Percentiles rank a stretch among this genome's conserved stretches.
Conservation (phyloP, 345 rosid species). For the Euphorbia pulcherrima region DNA sequence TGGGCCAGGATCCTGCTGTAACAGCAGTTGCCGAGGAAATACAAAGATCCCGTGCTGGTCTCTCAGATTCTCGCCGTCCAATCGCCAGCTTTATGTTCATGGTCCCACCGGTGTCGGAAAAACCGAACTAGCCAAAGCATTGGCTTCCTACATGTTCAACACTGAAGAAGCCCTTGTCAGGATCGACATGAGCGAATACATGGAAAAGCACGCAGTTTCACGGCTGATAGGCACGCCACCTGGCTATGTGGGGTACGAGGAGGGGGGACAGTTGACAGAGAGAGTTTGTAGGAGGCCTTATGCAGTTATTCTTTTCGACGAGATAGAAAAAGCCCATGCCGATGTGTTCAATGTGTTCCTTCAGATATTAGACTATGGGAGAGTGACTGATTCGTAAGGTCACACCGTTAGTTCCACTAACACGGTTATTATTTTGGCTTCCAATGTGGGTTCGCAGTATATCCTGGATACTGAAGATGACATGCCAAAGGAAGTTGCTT, state of each 20-base stretch:
- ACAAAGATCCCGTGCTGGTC: constrained; percentile 96
- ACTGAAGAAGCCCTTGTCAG: constrained; percentile 94
- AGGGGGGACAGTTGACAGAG: constrained; percentile 96
- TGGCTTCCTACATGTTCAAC: constrained; percentile 88
- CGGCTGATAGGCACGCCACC: constrained; percentile 98
- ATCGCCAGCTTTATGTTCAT: constrained; percentile 99
- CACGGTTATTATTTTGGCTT: constrained; percentile 87
- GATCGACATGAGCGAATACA: constrained; percentile 98
- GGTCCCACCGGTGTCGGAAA: constrained; percentile 99
- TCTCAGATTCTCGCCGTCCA: constrained; percentile 94
- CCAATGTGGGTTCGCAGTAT: constrained; percentile 89
- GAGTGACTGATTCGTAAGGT: constrained; percentile 97
- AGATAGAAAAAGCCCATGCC: constrained; percentile 93
- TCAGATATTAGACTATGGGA: constrained; percentile 91
- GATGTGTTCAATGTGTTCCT: constrained; percentile 97
- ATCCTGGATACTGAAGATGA: constrained; percentile 69
- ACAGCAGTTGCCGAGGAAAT: constrained; percentile 92
- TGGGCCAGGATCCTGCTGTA: constrained; percentile 97
- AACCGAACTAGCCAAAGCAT: constrained; percentile 91
- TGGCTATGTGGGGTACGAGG: constrained; percentile 96
- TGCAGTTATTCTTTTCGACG: constrained; percentile 92
- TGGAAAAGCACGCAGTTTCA: constrained; percentile 98
- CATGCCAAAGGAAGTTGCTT: constrained; percentile 49
- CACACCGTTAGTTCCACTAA: constrained; percentile 92
- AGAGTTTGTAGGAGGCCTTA: constrained; percentile 89